A percentile compares a stretch with the other conserved stretches of the same genome.
Conservation (phyloP, 305 asterid species). For the Andrographis paniculata region DNA sequence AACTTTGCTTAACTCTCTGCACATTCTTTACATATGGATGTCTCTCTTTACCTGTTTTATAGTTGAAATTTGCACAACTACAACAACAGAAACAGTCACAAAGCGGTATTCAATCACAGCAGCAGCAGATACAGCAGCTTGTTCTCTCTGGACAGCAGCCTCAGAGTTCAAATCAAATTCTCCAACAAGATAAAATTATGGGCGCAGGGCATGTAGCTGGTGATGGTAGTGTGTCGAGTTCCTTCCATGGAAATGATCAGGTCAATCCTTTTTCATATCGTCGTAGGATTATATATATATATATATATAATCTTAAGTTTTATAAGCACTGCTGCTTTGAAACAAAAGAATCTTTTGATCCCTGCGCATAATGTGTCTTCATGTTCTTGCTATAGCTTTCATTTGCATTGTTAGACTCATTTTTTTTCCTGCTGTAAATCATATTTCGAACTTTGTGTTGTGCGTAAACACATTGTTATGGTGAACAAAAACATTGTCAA, state of each 20-base stretch:
- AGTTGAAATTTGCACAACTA: constrained; percentile 67
- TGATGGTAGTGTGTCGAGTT: constrained; percentile 82
- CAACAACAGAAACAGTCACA: constrained; percentile 47
- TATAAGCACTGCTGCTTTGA: not conserved
- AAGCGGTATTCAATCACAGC: constrained; percentile 44
- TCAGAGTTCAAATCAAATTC: constrained; percentile 6
- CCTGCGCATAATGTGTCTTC: too few relatives aligned
- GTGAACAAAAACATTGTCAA: too few relatives aligned
- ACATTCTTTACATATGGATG: not conserved
- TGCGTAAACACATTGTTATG: too few relatives aligned
- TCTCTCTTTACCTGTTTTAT: constrained; percentile 5
- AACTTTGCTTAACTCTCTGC: too few relatives aligned
- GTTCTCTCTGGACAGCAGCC: constrained; percentile 1
- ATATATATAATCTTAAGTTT: not conserved
- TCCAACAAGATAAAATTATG: constrained; percentile 7
- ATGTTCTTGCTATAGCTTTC: too few relatives aligned
- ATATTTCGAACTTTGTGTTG: too few relatives aligned
- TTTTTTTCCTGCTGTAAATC: too few relatives aligned
- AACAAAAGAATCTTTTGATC: not conserved
- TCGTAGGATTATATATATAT: too few relatives aligned
- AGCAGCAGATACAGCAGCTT: constrained; percentile 33
- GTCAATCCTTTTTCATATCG: constrained; percentile 32
- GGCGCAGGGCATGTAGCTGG: constrained; percentile 18
- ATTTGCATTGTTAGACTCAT: too few relatives aligned
- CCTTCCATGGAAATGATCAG: constrained; percentile 90